A percentile compares a stretch with the other conserved stretches of the same genome.
These are phyloP conservation scores for Dalbergia cultrata DNA, from an alignment of 306 rosid genomes.

Conservation along the genomic window DNA sequence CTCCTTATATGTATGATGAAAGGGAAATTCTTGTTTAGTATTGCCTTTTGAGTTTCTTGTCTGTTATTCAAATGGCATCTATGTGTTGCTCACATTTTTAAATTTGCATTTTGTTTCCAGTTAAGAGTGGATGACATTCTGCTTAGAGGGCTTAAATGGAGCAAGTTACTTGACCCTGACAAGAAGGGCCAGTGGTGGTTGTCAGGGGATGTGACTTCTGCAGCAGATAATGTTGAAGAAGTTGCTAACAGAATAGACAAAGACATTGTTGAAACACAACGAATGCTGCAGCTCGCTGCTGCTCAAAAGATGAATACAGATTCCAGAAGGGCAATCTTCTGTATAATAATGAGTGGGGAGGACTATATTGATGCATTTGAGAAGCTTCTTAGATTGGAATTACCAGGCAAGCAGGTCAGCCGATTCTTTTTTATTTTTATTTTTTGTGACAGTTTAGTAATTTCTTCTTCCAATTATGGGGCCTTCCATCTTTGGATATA, in stretches of 20 bases:
- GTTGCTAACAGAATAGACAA: conserved; percentile 86
- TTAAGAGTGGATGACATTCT: conserved; percentile 67
- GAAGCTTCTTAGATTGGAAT: conserved; percentile 90
- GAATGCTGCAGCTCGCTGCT: conserved; percentile 90
- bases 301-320: conserved; percentile 96
- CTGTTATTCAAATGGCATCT: conserved; percentile 31
- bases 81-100: conserved; percentile 2
- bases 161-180: conserved; percentile 79
- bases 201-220: conserved; percentile 64
- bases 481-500: conserved; percentile 6
- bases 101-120: conserved; percentile 60
- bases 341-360: conserved; percentile 93
- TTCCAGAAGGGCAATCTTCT: conserved; percentile 87
- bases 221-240: conserved; percentile 64
- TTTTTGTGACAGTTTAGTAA: not conserved
- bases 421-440: not conserved
- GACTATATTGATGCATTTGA: conserved; percentile 93
- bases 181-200: conserved; percentile 98
- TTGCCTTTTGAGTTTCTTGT: conserved; percentile 13
- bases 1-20: conserved; percentile 15
- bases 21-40: conserved; percentile 12
- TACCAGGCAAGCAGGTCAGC: conserved; percentile 86
- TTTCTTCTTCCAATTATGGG: conserved; percentile 9
- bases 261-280: conserved; percentile 81
- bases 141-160: conserved; percentile 88